Conservation (phyloP, 306 rosid species). For the Carpinus fangiana region DNA sequence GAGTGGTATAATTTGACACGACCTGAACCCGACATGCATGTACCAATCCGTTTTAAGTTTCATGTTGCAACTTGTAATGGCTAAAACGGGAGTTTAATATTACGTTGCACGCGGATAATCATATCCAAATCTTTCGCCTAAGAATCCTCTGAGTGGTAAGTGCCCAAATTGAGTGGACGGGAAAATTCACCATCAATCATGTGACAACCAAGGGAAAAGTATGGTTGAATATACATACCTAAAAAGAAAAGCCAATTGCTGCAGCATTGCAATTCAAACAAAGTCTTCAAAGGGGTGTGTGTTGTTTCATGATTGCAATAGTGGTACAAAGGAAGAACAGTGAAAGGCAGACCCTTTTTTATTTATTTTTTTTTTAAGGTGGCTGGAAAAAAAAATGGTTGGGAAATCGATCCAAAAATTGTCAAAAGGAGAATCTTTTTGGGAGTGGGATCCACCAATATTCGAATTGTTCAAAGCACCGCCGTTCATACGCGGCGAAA, state of each 20-base stretch:
- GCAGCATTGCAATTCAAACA: background rate
- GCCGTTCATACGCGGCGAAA: constrained; percentile 61
- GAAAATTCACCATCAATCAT: background rate
- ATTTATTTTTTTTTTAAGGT: background rate
- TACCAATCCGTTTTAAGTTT: background rate
- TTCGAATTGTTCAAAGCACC: constrained; percentile 37
- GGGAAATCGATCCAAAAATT: background rate
- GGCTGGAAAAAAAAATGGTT: background rate
- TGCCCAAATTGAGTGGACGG: background rate
- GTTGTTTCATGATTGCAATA: background rate
- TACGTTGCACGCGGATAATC: background rate
- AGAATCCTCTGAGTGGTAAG: too few relatives aligned
- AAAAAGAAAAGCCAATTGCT: background rate
- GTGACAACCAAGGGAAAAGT: background rate
- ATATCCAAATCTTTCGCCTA: background rate
- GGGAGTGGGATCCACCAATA: constrained; percentile 31
- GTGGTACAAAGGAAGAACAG: background rate
- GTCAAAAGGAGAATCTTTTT: constrained; percentile 29
- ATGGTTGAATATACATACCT: too few relatives aligned
- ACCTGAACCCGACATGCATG: background rate
- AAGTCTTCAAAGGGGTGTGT: background rate
- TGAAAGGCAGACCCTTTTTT: background rate
- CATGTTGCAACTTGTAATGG: background rate
- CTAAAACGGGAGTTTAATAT: background rate
- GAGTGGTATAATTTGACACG: too few relatives aligned